These are phyloP conservation scores for Mycena polygramma DNA, from an alignment of 768 basidiomycete genomes.

Conservation along the genomic window DNA sequence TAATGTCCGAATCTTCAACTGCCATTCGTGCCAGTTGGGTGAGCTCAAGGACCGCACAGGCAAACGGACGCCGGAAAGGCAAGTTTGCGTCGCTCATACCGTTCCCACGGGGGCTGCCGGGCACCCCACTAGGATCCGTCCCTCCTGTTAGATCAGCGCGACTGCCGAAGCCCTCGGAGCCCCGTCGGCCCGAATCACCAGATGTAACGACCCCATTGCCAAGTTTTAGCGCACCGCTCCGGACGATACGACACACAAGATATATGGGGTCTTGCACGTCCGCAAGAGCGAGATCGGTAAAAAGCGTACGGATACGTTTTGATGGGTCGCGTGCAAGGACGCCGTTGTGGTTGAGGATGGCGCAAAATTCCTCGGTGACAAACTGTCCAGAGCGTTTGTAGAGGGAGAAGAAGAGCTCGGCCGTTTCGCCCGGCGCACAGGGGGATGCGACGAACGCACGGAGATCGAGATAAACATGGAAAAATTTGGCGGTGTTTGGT, in stretches of 20 bases:
- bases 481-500: constrained; percentile 76
- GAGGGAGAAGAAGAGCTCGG: constrained; percentile 93
- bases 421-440: constrained; percentile 91
- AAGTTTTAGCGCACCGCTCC: constrained; percentile 89
- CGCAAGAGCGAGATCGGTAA: constrained; percentile 87
- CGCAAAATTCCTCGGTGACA: constrained; percentile 94
- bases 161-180: constrained; percentile 59
- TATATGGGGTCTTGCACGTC: constrained; percentile 91
- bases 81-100: constrained; percentile 50
- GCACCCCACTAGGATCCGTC: constrained; percentile 25
- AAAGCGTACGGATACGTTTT: constrained; percentile 85
- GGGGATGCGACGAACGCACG: constrained; percentile 93
- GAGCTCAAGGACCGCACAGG: constrained; percentile 94
- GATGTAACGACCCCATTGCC: constrained; percentile 59
- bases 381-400: constrained; percentile 91
- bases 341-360: constrained; percentile 92
- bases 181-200: constrained; percentile 60
- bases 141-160: constrained; percentile 28
- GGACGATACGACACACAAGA: constrained; percentile 91
- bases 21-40: constrained; percentile 79
- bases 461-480: constrained; percentile 91
- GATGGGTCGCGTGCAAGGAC: constrained; percentile 85
- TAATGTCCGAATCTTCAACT: constrained; percentile 72
- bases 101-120: constrained; percentile 43
- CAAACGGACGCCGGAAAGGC: constrained; percentile 89